These are phyloP conservation scores for Lepidium africanum DNA, from an alignment of 345 rosid genomes.

Conservation along the genomic window DNA sequence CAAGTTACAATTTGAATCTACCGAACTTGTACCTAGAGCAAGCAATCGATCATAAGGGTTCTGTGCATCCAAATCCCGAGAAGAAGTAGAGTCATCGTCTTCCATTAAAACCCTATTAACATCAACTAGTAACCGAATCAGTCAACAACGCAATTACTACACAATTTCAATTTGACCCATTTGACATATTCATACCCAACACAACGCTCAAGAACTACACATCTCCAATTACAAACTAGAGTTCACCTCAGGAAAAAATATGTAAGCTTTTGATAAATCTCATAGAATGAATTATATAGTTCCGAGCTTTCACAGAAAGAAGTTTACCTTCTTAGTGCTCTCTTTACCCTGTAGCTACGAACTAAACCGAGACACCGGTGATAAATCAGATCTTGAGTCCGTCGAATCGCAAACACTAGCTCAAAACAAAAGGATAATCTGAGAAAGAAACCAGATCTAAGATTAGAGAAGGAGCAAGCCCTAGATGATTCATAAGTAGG, in stretches of 20 bases:
- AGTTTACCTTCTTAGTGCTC: not conserved
- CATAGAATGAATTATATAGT: not conserved
- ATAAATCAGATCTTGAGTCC: constrained; percentile 4
- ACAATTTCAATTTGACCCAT: not conserved
- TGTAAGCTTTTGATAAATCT: not conserved
- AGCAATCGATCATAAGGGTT: constrained; percentile 34
- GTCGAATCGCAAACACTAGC: not conserved
- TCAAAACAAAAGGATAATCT: constrained; percentile 1
- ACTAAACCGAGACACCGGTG: not conserved
- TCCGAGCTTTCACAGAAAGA: not conserved
- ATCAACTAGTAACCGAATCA: constrained; percentile 11
- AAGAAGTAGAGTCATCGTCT: constrained; percentile 26
- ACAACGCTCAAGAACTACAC: constrained; percentile 1
- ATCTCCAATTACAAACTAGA: not conserved
- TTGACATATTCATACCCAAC: not conserved
- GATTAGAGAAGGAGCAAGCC: constrained; percentile 10
- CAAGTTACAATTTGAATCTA: constrained; percentile 32
- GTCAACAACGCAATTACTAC: not conserved
- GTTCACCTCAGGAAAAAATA: not conserved
- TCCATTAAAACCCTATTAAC: constrained; percentile 26
- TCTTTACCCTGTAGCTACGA: constrained; percentile 5
- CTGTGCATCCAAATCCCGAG: constrained; percentile 29
- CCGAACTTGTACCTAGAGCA: constrained; percentile 31
- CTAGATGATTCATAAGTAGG: not conserved
- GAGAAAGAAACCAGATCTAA: constrained; percentile 19